Base-by-base conservation (phyloP, 2,329 filamentous ascomycete genomes). In the Allantophomopsis cytisporea region DNA sequence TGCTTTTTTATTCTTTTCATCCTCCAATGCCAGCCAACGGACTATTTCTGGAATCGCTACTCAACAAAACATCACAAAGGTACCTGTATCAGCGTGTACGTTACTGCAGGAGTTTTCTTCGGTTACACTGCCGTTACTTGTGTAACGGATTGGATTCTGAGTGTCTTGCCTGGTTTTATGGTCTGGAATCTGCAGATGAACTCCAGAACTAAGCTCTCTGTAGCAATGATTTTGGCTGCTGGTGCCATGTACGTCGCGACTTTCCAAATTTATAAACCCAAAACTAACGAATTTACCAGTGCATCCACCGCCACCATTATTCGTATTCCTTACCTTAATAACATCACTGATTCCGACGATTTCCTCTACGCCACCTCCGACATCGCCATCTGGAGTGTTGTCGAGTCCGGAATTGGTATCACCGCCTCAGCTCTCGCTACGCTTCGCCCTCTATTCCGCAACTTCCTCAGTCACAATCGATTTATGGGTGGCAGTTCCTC, bases 131-230 rank as follows among this genome's bases (percentile, higher is more conserved):
- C 57, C 2, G 60, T 63, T 15, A 60, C 63, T 16, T 55, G 61
- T 31, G 52, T 61, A 13, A 66, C 66, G 40, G 71, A 74, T 49
- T 66, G 71, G 35, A 66, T 64, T 3, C 52, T 73, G 13, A 60
- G 65, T n/a, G 59, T 73, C 36, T 51, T 75, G 3, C 71, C 70
- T 0, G 61, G 69, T 7, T 67, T 68, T 43, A 57, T 80, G 4
- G 61, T 79, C 1, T 68, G 63, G 58, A 62, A 65, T 20, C 51
- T 77, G 21, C 65, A 75, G 40, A 74, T 79, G 65, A 65, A 65
- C 36, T 48, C 45, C 7, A 62, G 59, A 41, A 68, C 64, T 2
- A 78, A 76, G 49, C 23, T 64, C 6, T 62, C 70, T 2, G 57
- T 77, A 16, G 65, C 66, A 8, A 59, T 62, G 6, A 62, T 79